Evolutionary conservation across 495 filamentous ascomycete species (phyloP).

Genomic region (Viridothelium virens): DNA sequence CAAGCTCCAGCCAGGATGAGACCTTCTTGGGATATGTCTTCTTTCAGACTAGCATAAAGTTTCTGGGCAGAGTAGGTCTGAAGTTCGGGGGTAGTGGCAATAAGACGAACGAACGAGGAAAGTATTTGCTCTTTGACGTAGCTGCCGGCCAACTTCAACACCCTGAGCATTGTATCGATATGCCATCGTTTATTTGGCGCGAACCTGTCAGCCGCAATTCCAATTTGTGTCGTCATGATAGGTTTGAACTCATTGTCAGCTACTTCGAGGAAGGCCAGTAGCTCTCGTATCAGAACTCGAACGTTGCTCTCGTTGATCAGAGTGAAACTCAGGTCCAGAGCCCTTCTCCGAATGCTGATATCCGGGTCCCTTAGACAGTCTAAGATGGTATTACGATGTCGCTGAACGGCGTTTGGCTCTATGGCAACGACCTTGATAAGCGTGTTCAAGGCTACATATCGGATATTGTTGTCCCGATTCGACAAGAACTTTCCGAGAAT

Average conservation of each 20-base stretch:
- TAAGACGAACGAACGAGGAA: conserved; percentile 90
- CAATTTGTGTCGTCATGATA: conserved; percentile 93
- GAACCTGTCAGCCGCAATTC: conserved; percentile 90
- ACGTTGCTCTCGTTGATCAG: conserved; percentile 96
- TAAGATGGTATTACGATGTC: conserved; percentile 93
- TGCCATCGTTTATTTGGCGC: conserved; percentile 98
- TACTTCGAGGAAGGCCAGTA: conserved; percentile 90
- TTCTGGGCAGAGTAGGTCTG: conserved; percentile 97
- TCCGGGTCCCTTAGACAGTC: conserved; percentile 97
- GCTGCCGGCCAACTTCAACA: conserved; percentile 86
- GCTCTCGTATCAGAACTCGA: conserved; percentile 80
- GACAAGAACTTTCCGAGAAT: conserved; percentile 96
- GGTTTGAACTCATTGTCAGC: conserved; percentile 98
- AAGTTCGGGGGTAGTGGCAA: conserved; percentile 87
- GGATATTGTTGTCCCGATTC: conserved; percentile 98
- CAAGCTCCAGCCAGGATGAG: conserved; percentile 90
- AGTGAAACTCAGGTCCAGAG: conserved; percentile 93
- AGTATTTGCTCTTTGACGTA: conserved; percentile 97
- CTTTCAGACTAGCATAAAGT: conserved; percentile 79
- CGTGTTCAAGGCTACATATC: conserved; percentile 95
- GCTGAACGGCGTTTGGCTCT: conserved; percentile 93
- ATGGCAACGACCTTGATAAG: conserved; percentile 97
- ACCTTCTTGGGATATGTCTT: conserved; percentile 94
- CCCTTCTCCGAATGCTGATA: conserved; percentile 91
- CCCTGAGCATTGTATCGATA: conserved; percentile 92